Evolutionary conservation across 2,329 filamentous ascomycete species (phyloP), one percentile per base, ranked within the genome.

Genomic region (Stenocarpella maydis): DNA sequence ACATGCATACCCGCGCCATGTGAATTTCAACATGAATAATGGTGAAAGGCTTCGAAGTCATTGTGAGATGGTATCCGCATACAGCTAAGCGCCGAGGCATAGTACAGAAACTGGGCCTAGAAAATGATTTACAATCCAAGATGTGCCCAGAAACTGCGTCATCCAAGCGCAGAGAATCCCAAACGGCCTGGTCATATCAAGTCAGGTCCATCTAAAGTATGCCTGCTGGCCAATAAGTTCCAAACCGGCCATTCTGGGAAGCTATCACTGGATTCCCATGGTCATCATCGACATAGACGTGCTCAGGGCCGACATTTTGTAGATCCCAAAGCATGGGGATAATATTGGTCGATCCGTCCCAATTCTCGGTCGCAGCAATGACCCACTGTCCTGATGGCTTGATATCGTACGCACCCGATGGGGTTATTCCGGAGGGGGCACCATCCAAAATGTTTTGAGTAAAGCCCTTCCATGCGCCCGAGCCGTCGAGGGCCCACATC

Each of bases 211-310:
- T 26, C 47, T 54, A 71, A 39, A 71, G 67, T 34, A 60, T 66
- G 10, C 69, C 71, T 37, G 63, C n/a, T 26, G 60, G 49, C 67
- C 69, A 72, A 34, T 68, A 67, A 10, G 67, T 71, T 24, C 64
- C 69, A 58, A 72, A 72, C 1, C 71, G 67, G 19, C 71, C 71
- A 47, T 72, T 70, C 68, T 41, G 67, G 3, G 73, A 72, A 9
- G 71, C 68, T 28, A 77, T 77, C n/a, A 75, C 74, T 3, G 75
- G 75, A 52, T 71, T 74, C 14, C 74, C 75, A 24, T 76, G 73
- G 41, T 68, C 34, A 43, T 76, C 75, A 64, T 76, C 75, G 34
- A 76, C 70, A 58, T 76, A 76, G 17, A 73, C 74, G 14, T 71
- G 69, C 21, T 75, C 70, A 1, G 72, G 69, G 34, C 75, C 75